Evolutionary conservation across 1,284 basidiomycete genomes (phyloP).

Genomic region (Inonotus obliquus): DNA sequence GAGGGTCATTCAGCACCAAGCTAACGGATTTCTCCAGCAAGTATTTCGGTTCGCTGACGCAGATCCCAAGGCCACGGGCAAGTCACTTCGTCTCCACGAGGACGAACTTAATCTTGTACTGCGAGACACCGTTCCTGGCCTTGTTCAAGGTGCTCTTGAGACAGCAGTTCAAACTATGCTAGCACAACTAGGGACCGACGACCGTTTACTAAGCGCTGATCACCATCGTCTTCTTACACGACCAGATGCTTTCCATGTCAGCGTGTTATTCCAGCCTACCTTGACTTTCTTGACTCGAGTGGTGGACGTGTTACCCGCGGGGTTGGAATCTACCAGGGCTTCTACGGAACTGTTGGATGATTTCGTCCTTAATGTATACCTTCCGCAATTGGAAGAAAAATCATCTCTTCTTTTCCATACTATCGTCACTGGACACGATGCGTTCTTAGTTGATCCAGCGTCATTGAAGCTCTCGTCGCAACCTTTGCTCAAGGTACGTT

Average conservation of each 20-base stretch:
- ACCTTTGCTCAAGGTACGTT: conserved; percentile 73
- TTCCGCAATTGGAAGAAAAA: conserved; percentile 95
- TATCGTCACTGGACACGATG: conserved; percentile 81
- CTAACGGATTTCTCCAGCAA: conserved; percentile 39
- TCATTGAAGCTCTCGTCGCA: conserved; percentile 59
- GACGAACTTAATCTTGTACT: conserved; percentile 83
- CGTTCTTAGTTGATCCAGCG: conserved; percentile 74
- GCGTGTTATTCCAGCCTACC: conserved; percentile 90
- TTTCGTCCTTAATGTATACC: conserved; percentile 89
- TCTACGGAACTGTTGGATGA: conserved; percentile 85
- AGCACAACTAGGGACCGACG: conserved; percentile 59
- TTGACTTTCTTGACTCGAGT: conserved; percentile 80
- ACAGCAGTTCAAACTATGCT: conserved; percentile 58
- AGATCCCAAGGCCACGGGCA: conserved; percentile 66
- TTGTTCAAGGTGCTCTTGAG: conserved; percentile 71
- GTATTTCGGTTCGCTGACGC: conserved; percentile 92
- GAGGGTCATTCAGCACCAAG: not conserved
- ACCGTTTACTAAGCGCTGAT: conserved; percentile 64
- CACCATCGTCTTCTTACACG: conserved; percentile 85
- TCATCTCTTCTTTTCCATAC: conserved; percentile 86
- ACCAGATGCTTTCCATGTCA: conserved; percentile 94
- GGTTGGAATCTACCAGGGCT: conserved; percentile 62
- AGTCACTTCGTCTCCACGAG: conserved; percentile 73
- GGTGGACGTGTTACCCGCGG: conserved; percentile 68
- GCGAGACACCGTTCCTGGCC: conserved; percentile 89